Evolutionary conservation across 306 rosid species (phyloP), one percentile per base, ranked within the genome.

Genomic region (Pachyrhizus erosus): DNA sequence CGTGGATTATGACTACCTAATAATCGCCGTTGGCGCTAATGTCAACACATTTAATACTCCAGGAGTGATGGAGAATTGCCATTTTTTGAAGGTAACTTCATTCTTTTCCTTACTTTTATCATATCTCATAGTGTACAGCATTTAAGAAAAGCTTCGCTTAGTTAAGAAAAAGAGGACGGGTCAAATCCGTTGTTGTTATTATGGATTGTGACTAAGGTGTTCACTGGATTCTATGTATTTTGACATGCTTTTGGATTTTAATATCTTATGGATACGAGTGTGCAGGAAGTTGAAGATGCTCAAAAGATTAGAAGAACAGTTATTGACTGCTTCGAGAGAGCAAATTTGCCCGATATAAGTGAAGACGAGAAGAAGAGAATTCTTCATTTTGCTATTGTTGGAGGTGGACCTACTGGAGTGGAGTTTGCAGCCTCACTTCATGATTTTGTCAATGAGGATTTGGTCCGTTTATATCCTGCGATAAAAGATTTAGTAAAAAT

Each of bases 351-450:
- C 8, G 86, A 83, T 23, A 27, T 93, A 24, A 90, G 90, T 71
- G 97, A 90, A 73, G 99, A 90, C 74, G 99, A 96, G 84, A 92
- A 82, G 90, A 88, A 90, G 86, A 90, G 94, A 81, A 91, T 96
- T 88, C 99, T 96, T 86, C 98, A 93, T 83, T 96, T 96, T 88
- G 99, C 99, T 77, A 64, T 96, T 70, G 94, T 96, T 83, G 99
- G 99, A 58, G 99, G 99, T 80, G 99, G 99, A 67, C 99, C 99
- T 70, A 93, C 98, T 55, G 99, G 99, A 34, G 99, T 96, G 73
- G 99, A 96, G 87, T 96, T 96, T 82, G 98, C 99, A 67, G 99
- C 99, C 34, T 89, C 87, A 75, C 99, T 96, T 87, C 97, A 96
- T 83, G 99, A 96, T 84, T 96, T 84, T 84, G 94, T 93, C 76